Conservation (phyloP, 192 early-diverging fungal species). For the Linnemannia schmuckeri region DNA sequence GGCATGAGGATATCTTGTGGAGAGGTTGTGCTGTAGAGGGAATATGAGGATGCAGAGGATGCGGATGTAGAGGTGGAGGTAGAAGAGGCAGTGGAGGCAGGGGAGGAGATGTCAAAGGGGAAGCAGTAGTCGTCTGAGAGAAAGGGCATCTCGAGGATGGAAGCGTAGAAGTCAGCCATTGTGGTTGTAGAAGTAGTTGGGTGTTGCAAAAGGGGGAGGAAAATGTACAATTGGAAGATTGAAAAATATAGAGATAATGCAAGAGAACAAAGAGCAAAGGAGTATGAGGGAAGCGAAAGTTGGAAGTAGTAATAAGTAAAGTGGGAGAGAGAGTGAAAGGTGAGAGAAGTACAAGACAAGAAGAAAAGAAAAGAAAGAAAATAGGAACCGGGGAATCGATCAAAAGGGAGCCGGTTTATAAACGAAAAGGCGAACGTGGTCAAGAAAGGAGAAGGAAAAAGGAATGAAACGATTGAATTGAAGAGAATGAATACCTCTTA, state of each 20-base stretch:
- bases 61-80: not conserved
- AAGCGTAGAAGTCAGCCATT: constrained; percentile 43
- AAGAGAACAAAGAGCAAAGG: not conserved
- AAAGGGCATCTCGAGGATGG: constrained; percentile 45
- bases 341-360: not conserved
- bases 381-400: not conserved
- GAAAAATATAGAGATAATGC: not conserved
- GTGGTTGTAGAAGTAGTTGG: not conserved
- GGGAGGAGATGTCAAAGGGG: constrained; percentile 30
- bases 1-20: constrained; percentile 39
- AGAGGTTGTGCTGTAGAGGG: constrained; percentile 35
- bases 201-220: not conserved
- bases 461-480: not conserved
- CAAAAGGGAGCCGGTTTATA: not conserved
- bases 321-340: not conserved
- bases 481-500: not conserved
- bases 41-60: constrained; percentile 6
- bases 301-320: too few species aligned
- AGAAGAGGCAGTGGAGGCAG: not conserved
- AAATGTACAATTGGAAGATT: not conserved
- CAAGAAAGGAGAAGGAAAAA: not conserved
- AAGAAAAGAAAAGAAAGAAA: not conserved
- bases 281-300: not conserved
- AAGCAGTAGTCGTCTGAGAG: constrained; percentile 52
- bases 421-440: not conserved